Percentiles rank a stretch among this genome's conserved stretches.
phyloP scores from a whole-genome alignment of 2,329 filamentous ascomycete species.

The Colletotrichum tofieldiae region DNA sequence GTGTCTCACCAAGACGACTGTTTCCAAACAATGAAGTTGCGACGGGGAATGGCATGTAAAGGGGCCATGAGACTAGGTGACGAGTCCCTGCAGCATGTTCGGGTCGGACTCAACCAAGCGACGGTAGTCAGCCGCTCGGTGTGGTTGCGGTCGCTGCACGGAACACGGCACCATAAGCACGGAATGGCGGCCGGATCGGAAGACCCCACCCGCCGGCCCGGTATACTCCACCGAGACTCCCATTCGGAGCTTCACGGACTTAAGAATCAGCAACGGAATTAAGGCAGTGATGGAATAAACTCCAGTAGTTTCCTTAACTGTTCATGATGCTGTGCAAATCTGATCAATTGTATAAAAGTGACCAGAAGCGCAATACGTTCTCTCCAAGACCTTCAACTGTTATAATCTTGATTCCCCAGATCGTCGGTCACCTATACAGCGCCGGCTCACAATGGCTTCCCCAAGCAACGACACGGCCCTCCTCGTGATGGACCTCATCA shows the following conservation, averaged over 20 bases:
- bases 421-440: too few relatives aligned
- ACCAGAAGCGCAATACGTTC: not conserved
- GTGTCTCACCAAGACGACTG: not conserved
- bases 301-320: not conserved
- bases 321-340: not conserved
- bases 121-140: not conserved
- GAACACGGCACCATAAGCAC: not conserved
- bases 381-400: not conserved
- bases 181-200: not conserved
- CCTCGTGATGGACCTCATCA: constrained; percentile 12
- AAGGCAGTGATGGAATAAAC: not conserved
- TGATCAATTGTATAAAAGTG: not conserved
- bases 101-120: not conserved
- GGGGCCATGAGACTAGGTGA: not conserved
- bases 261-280: not conserved
- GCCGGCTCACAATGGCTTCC: not conserved
- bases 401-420: too few relatives aligned
- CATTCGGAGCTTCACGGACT: not conserved
- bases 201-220: not conserved
- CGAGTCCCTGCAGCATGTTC: not conserved
- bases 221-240: not conserved
- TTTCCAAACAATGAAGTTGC: not conserved
- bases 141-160: not conserved
- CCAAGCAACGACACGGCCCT: constrained; percentile 1
- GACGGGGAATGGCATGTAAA: not conserved